Base-by-base conservation (phyloP, 306 rosid genomes). In the Cucurbita moschata region DNA sequence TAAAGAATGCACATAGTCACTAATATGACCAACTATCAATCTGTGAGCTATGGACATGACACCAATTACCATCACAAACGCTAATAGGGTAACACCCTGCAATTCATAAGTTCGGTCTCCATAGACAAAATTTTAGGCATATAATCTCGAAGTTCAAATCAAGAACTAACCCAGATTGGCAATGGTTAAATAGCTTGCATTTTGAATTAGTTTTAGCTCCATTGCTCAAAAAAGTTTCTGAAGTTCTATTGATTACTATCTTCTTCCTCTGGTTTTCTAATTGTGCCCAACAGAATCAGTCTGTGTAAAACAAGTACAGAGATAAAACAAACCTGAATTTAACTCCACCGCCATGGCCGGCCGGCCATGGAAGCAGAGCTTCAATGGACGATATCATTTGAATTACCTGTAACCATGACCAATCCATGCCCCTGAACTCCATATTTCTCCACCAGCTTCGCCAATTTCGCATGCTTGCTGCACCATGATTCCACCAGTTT, bases 401-500 rank as follows among this genome's bases (percentile, higher is more conserved):
- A 64, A 63, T 58, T 58, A 11, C 39, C 64, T 0, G n/a, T 16
- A 35, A 61, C 67, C 37, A 6, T 37, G 11, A 19, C n/a, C 38
- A 66, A 66, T 9, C 72, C 74, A 12, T 14, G 56, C 0, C 59
- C 59, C 2, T 16, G 72, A 6, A 30, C 42, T 8, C 79, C 71
- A 39, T 78, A 54, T 66, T 42, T 77, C 35, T 76, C 70, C 13
- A 73, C 81, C 14, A 84, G 79, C 75, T 66, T 70, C 40, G 42
- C 58, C 66, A 84, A 78, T 79, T 39, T 76, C 15, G 11, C 70
- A 44, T 84, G 87, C 71, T 74, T 84, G 8, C 35, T 75, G 5
- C 79, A 38, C 83, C 82, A 78, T 0, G 79, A 77, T 68, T 84
- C 85, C n/a, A 81, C 51, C 23, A 84, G 75, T 59, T 76, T 84